Base-by-base conservation (phyloP, 1,284 basidiomycete genomes). In the Cryptococcus depauperatus region DNA sequence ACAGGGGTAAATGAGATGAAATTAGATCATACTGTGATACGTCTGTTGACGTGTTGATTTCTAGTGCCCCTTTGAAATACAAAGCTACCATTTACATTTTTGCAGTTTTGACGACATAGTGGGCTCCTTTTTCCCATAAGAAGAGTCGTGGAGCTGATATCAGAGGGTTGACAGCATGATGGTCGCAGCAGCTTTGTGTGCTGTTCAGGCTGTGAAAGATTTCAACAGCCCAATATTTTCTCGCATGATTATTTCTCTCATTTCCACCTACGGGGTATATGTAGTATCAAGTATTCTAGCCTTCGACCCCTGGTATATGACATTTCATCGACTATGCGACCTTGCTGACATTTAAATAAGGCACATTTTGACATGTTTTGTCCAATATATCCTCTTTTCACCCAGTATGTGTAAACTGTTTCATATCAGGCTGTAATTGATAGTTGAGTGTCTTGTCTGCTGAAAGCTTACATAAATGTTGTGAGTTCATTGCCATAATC, bases 201-300 rank as follows among this genome's bases (percentile, higher is more conserved):
- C 83, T 1, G 68, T 85, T 35, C 76, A 82, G 52, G 84, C 85
- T 2, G 77, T 80, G 27, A 65, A 73, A 39, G 79, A 83, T 42
- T 56, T 61, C 77, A 81, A 57, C 49, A 73, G 76, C 30, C 75
- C 81, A 3, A 83, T 88, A 41, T 76, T 79, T 72, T 56, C 74
- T 70, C 73, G 75, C 42, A 92, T 93, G 77, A 70, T 97, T 22
- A 80, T 96, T 52, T 90, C 86, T 44, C 73, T 97, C 28, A 69
- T 81, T 9, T 78, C 89, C 23, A 95, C 90, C 0, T 95, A 88
- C 61, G 90, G 90, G 69, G 81, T 86, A 29, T 93, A 86, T 64
- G 73, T 82, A 6, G 68, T 81, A 30, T 80, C 83, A 34, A 87
- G 86, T 57, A 54, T 95, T n/a, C 72, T 96, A 14, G 86, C 90